A percentile compares a stretch with the other conserved stretches of the same genome.
Conservation (phyloP, 345 rosid species). For the Moringa oleifera region DNA sequence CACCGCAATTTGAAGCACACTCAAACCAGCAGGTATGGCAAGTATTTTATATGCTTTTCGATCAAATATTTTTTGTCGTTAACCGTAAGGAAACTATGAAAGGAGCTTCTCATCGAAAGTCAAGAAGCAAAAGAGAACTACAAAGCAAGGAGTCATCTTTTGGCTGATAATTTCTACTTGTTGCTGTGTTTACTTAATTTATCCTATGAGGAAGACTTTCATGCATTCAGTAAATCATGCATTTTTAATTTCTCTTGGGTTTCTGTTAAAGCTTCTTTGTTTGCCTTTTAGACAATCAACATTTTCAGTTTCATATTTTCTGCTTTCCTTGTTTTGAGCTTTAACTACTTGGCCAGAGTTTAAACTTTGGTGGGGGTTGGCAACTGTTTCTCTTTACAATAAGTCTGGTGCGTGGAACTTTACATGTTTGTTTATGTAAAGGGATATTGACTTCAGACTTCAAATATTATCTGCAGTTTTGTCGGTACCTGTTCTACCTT, state of each 20-base stretch:
- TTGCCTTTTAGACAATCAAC: no score
- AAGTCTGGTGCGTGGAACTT: neutral
- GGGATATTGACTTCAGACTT: neutral
- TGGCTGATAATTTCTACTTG: neutral
- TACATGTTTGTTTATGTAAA: neutral
- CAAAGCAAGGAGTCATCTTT: neutral
- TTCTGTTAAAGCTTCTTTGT: no score
- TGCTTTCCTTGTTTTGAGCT: no score
- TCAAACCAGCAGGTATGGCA: conserved; percentile 74
- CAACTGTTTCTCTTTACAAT: no score
- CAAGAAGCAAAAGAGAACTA: no score
- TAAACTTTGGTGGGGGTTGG: no score
- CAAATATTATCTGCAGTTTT: conserved; percentile 48
- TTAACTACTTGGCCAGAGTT: no score
- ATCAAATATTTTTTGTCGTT: neutral
- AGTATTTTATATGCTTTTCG: neutral
- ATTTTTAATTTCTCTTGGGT: no score
- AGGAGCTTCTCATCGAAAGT: no score
- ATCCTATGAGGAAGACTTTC: neutral
- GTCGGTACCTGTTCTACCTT: conserved; percentile 78
- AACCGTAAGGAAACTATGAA: neutral
- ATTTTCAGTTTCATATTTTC: no score
- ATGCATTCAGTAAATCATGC: no score
- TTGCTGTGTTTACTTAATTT: neutral
- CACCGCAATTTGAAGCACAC: conserved; percentile 89